phyloP scores from a whole-genome alignment of 2,329 filamentous ascomycete genomes.

The Aspergillus proliferans region DNA sequence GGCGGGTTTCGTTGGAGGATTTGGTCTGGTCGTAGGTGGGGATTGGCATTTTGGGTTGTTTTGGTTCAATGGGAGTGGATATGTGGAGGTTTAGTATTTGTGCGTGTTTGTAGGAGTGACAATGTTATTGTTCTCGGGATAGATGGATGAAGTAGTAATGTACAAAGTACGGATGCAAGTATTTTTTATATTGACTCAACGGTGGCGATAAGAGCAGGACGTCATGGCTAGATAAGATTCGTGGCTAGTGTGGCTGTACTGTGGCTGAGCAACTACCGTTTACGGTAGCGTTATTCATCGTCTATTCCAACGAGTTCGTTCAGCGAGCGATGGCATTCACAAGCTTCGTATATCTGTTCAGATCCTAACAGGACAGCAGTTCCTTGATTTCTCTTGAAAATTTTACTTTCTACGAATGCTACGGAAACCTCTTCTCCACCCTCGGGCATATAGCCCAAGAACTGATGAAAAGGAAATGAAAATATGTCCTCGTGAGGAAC shows the following conservation, averaged over 20 bases:
- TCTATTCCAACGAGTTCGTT: too few species aligned
- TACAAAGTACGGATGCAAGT: not conserved
- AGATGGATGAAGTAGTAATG: not conserved
- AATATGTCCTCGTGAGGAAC: slow-evolving; percentile 16
- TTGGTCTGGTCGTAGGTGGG: not conserved
- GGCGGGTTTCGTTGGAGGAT: not conserved
- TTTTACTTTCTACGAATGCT: not conserved
- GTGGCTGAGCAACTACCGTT: not conserved
- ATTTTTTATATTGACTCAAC: not conserved
- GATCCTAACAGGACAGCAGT: too few species aligned
- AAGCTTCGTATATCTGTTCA: too few species aligned
- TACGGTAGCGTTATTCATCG: not conserved
- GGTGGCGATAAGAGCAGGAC: not conserved
- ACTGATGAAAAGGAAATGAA: slow-evolving; percentile 26
- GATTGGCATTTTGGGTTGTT: not conserved
- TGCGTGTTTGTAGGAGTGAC: not conserved
- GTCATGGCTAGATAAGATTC: not conserved
- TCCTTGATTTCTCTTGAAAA: too few species aligned
- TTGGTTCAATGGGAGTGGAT: not conserved
- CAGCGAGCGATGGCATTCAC: too few species aligned
- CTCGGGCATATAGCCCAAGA: slow-evolving; percentile 20
- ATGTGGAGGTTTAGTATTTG: not conserved
- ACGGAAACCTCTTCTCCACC: slow-evolving; percentile 26
- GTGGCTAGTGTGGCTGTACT: not conserved
- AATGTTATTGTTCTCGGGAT: not conserved